These are phyloP conservation scores for Boechera stricta DNA, from an alignment of 345 rosid genomes.

Conservation along the genomic window DNA sequence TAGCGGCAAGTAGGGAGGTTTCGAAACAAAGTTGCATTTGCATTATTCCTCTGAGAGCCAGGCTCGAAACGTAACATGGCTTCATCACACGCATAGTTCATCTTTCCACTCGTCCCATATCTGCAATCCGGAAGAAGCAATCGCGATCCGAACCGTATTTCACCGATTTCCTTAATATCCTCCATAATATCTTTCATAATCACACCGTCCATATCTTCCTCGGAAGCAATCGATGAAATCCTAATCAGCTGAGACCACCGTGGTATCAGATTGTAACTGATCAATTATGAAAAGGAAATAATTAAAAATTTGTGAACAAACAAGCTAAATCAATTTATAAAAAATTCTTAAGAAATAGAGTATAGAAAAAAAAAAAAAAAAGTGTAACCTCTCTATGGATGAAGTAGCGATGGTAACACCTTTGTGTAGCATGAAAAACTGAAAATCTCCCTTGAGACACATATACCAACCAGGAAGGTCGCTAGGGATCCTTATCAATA, in stretches of 20 bases:
- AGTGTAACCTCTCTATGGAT: not conserved
- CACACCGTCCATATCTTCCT: not conserved
- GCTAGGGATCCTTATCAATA: not conserved
- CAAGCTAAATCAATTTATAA: not conserved
- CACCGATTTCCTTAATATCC: not conserved
- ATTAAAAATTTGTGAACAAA: not conserved
- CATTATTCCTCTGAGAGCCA: not conserved
- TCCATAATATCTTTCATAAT: not conserved
- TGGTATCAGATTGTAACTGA: not conserved
- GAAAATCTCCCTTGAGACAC: not conserved
- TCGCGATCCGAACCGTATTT: not conserved
- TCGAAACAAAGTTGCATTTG: conserved; percentile 1
- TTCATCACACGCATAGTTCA: conserved; percentile 2
- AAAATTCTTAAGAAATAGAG: not conserved
- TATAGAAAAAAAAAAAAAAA: not conserved
- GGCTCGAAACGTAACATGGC: not conserved
- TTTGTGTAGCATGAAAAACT: not conserved
- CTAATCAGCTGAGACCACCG: not conserved
- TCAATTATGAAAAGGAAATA: not conserved
- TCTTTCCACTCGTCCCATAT: not conserved
- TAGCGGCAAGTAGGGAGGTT: conserved; percentile 1
- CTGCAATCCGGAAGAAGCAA: not conserved
- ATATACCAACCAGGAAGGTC: not conserved
- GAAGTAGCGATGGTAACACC: not conserved
- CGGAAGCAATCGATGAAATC: not conserved